phyloP scores from a whole-genome alignment of 1,284 basidiomycete genomes.

The Fomes fomentarius region DNA sequence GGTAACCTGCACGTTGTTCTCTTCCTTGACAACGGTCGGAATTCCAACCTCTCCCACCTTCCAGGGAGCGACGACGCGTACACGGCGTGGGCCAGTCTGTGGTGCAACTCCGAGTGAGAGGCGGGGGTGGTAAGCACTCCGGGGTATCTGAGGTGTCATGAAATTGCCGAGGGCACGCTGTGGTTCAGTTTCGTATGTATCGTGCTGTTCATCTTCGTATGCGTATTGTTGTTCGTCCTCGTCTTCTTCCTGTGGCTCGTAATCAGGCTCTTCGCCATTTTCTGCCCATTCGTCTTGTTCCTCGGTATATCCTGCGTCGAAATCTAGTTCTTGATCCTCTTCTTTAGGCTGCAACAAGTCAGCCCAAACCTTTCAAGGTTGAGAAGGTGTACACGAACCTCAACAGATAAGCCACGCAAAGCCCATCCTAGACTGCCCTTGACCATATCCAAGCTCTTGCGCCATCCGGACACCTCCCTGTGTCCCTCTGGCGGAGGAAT shows the following conservation, averaged over 20 bases:
- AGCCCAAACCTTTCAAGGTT: not conserved
- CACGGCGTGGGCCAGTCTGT: conserved; percentile 45
- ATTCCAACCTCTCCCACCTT: conserved; percentile 56
- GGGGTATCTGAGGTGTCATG: conserved; percentile 54
- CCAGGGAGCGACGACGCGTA: conserved; percentile 55
- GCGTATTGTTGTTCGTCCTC: conserved; percentile 19
- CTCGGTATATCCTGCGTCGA: not conserved
- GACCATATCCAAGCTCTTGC: conserved; percentile 39
- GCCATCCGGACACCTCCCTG: conserved; percentile 37
- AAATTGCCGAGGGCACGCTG: conserved; percentile 42
- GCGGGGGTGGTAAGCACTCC: conserved; percentile 20
- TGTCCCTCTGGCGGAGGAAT: conserved; percentile 29
- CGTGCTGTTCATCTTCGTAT: conserved; percentile 13
- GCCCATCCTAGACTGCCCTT: conserved; percentile 36
- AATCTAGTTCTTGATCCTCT: conserved; percentile 21
- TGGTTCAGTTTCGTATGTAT: conserved; percentile 1
- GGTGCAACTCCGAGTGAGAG: conserved; percentile 24
- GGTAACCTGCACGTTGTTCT: conserved; percentile 4
- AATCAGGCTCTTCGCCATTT: conserved; percentile 10
- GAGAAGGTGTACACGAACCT: conserved; percentile 16
- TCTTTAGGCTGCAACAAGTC: conserved; percentile 21
- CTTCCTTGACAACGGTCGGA: conserved; percentile 31
- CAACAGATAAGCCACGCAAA: conserved; percentile 36
- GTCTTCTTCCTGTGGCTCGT: conserved; percentile 16
- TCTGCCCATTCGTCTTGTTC: conserved; percentile 14